phyloP scores from a whole-genome alignment of 108 stramenopile genomes.

The Nitzschia sp. region DNA sequence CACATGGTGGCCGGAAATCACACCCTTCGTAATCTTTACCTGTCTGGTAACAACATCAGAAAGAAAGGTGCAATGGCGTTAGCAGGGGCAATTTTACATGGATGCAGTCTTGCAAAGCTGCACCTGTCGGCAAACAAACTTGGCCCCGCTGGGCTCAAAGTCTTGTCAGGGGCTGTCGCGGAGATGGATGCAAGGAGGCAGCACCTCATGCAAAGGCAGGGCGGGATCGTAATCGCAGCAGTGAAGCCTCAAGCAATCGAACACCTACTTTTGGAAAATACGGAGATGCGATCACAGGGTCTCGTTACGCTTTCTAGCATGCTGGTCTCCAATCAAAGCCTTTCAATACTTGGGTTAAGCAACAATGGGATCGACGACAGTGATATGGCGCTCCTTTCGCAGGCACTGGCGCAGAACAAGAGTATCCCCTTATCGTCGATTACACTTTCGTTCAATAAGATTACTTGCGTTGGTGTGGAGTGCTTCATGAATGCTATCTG shows the following conservation, averaged over 20 bases:
- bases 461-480: slow-evolving; percentile 77
- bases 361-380: slow-evolving; percentile 67
- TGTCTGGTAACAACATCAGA: slow-evolving; percentile 69
- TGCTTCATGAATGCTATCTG: slow-evolving; percentile 86
- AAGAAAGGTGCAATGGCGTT: slow-evolving; percentile 64
- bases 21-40: slow-evolving; percentile 61
- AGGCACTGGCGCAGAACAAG: slow-evolving; percentile 74
- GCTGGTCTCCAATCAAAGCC: slow-evolving; percentile 62
- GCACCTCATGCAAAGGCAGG: slow-evolving; percentile 22
- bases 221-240: slow-evolving; percentile 15
- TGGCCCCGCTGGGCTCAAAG: slow-evolving; percentile 59
- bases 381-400: slow-evolving; percentile 69
- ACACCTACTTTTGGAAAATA: slow-evolving; percentile 60
- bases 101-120: slow-evolving; percentile 60
- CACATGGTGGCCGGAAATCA: slow-evolving; percentile 62
- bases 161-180: slow-evolving; percentile 62
- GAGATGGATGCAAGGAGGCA: slow-evolving; percentile 55
- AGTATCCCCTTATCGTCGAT: slow-evolving; percentile 62
- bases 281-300: slow-evolving; percentile 52
- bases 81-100: slow-evolving; percentile 68
- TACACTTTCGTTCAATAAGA: slow-evolving; percentile 70
- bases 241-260: slow-evolving; percentile 43
- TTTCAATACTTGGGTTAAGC: slow-evolving; percentile 58
- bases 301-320: slow-evolving; percentile 67
- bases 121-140: slow-evolving; percentile 74